phyloP scores from a whole-genome alignment of 2,329 filamentous ascomycete genomes.

The Alternaria solani region DNA sequence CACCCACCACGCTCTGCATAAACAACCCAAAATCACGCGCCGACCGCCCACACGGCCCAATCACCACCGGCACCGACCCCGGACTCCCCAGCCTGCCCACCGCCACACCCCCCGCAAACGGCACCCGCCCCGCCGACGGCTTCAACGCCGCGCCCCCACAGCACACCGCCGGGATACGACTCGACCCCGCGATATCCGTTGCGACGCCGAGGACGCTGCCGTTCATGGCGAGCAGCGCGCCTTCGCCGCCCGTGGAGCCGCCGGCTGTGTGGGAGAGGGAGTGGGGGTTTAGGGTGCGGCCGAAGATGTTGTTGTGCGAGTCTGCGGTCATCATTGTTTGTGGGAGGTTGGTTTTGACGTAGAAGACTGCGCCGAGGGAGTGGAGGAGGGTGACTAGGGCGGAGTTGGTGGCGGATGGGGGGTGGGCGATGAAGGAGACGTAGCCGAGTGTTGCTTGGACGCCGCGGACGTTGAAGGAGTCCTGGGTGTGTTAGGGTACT shows the following conservation, averaged over 20 bases:
- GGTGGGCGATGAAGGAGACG: constrained; percentile 52
- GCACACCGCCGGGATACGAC: constrained; percentile 89
- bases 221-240: constrained; percentile 65
- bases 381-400: constrained; percentile 50
- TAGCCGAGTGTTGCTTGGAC: constrained; percentile 68
- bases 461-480: constrained; percentile 68
- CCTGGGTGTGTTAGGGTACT: constrained; percentile 37
- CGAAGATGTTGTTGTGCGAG: constrained; percentile 68
- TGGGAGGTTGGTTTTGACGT: constrained; percentile 63
- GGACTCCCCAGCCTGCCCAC: constrained; percentile 45
- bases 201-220: constrained; percentile 68
- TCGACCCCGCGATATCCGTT: constrained; percentile 68
- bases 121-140: constrained; percentile 61
- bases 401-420: constrained; percentile 44
- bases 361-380: constrained; percentile 58
- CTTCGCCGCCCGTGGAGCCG: constrained; percentile 72
- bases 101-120: constrained; percentile 48
- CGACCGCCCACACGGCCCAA: constrained; percentile 55
- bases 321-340: constrained; percentile 61
- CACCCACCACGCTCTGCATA: constrained; percentile 53
- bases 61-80: constrained; percentile 46
- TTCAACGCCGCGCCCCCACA: constrained; percentile 58
- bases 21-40: constrained; percentile 54
- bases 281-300: constrained; percentile 69
- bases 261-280: constrained; percentile 69